A percentile compares a stretch with the other conserved stretches of the same genome.
Conservation (phyloP, 257 asterid genomes). For the Pogostemon cablin region DNA sequence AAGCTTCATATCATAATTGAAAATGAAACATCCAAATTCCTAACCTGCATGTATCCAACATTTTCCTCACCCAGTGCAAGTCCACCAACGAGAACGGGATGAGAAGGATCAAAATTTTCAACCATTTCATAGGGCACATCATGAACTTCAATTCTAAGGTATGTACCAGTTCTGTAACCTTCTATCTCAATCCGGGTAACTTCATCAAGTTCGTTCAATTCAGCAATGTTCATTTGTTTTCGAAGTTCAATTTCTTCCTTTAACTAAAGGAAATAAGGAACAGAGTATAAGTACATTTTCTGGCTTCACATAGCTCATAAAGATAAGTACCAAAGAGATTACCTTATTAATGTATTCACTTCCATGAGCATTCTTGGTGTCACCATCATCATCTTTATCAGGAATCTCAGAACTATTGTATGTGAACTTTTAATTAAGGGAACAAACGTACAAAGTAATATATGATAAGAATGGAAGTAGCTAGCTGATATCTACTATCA, state of each 20-base stretch:
- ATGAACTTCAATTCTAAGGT: constrained; percentile 84
- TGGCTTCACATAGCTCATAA: constrained; percentile 11
- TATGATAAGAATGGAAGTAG: constrained; percentile 29
- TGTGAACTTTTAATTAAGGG: constrained; percentile 64
- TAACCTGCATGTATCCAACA: constrained; percentile 97
- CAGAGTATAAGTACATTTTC: constrained; percentile 24
- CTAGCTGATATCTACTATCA: background rate
- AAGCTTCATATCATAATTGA: no score
- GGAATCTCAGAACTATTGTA: constrained; percentile 58
- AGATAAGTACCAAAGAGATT: constrained; percentile 32
- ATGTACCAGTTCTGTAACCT: constrained; percentile 89
- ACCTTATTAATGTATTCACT: constrained; percentile 82
- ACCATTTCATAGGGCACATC: constrained; percentile 94
- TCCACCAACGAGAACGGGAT: constrained; percentile 93
- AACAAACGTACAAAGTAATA: constrained; percentile 32
- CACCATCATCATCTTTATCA: constrained; percentile 61
- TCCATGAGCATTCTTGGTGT: constrained; percentile 59
- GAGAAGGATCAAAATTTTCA: constrained; percentile 89
- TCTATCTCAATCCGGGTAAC: constrained; percentile 79
- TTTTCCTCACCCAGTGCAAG: constrained; percentile 88
- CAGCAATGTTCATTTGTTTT: constrained; percentile 80
- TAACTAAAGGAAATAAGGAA: constrained; percentile 46
- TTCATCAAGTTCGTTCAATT: constrained; percentile 89
- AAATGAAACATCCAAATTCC: constrained; percentile 23
- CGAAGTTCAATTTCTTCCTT: constrained; percentile 88